A percentile compares a stretch with the other conserved stretches of the same genome.
Evolutionary conservation across 2,329 filamentous ascomycete species (phyloP).

Genomic region (Nothophaeocryptopus gaeumannii): DNA sequence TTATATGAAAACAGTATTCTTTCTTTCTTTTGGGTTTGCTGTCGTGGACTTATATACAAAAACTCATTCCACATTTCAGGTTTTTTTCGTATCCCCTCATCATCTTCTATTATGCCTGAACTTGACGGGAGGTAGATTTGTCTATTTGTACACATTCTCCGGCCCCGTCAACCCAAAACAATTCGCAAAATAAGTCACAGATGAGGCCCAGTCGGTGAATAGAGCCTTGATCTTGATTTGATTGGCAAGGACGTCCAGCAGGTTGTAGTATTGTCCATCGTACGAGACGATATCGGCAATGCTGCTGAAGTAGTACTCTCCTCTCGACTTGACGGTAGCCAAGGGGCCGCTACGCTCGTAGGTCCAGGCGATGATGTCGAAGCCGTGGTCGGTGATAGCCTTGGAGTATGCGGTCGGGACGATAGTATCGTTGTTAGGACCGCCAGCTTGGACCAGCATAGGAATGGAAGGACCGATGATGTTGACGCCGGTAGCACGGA

Average conservation of each 20-base stretch:
- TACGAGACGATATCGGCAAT: conserved; percentile 8
- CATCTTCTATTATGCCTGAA: no score
- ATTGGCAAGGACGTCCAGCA: conserved; percentile 7
- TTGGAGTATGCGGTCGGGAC: conserved; percentile 5
- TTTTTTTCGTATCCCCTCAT: no score
- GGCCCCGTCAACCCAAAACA: conserved; percentile 8
- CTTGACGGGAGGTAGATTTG: no score
- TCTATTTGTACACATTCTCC: conserved; percentile 8
- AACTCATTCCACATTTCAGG: no score
- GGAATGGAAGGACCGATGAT: conserved; percentile 10
- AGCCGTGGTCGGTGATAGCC: conserved; percentile 4
- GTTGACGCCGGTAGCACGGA: conserved; percentile 10
- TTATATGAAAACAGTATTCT: no score
- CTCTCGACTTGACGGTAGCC: conserved; percentile 8
- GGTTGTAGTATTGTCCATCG: conserved; percentile 9
- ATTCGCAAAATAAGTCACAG: conserved; percentile 10
- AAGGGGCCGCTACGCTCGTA: conserved; percentile 8
- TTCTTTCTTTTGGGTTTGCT: no score
- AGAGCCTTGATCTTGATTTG: conserved; percentile 9
- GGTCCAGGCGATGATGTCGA: conserved; percentile 12
- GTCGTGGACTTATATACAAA: no score
- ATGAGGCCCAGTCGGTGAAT: conserved; percentile 7
- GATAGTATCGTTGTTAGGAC: conserved; percentile 4
- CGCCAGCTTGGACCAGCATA: conserved; percentile 7
- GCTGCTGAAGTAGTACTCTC: conserved; percentile 13